Conservation (phyloP, 2,329 filamentous ascomycete species). For the Diaporthe australafricana region DNA sequence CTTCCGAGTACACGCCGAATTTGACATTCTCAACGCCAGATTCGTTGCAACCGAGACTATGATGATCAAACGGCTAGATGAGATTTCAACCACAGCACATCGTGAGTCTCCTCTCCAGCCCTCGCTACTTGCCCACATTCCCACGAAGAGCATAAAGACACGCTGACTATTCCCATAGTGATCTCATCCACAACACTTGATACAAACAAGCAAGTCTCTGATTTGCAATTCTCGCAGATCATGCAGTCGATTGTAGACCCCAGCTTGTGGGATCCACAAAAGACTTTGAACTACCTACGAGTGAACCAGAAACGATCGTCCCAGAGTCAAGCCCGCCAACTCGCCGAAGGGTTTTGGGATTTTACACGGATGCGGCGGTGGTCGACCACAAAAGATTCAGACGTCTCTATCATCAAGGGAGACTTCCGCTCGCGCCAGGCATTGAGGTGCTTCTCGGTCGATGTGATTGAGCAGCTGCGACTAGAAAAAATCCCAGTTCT, state of each 20-base stretch:
- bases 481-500: background rate
- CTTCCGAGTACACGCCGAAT: background rate
- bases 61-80: rapidly evolving
- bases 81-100: background rate
- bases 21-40: background rate
- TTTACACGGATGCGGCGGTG: background rate
- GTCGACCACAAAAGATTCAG: background rate
- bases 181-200: background rate
- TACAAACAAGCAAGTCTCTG: background rate
- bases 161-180: background rate
- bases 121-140: background rate
- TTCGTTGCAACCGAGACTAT: background rate
- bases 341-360: background rate
- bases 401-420: background rate
- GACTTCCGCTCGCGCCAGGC: background rate
- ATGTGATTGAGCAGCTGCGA: background rate
- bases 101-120: background rate
- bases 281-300: background rate
- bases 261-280: background rate
- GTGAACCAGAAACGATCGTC: background rate
- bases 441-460: background rate
- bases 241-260: background rate
- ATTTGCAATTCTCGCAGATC: background rate
- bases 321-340: background rate
- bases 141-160: background rate